These are phyloP conservation scores for Glycyrrhiza uralensis DNA, from an alignment of 306 rosid species.

Conservation along the genomic window DNA sequence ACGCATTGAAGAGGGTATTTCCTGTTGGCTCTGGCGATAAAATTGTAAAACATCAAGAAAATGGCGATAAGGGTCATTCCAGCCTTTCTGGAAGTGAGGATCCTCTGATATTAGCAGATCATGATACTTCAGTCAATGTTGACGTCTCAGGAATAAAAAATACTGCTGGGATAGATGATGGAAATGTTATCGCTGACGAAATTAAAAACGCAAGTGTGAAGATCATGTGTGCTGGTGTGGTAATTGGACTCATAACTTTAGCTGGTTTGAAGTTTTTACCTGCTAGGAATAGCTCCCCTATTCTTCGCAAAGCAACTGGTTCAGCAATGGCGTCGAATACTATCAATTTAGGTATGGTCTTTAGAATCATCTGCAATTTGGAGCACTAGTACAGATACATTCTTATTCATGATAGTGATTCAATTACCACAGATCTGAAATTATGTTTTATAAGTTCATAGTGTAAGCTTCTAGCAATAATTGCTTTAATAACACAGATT, in stretches of 20 bases:
- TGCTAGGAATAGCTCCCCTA: conserved; percentile 43
- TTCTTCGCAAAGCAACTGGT: conserved; percentile 37
- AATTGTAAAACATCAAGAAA: conserved; percentile 38
- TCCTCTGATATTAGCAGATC: conserved; percentile 37
- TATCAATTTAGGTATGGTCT: conserved; percentile 52
- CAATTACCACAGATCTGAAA: background rate
- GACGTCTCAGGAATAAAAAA: conserved; percentile 44
- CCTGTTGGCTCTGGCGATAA: conserved; percentile 55
- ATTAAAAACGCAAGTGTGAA: conserved; percentile 75
- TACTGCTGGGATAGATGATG: conserved; percentile 39
- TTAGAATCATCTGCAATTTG: background rate
- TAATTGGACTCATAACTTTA: conserved; percentile 71
- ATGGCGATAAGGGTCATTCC: conserved; percentile 41
- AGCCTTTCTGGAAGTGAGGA: conserved; percentile 44
- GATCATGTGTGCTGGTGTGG: conserved; percentile 87
- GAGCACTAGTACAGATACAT: background rate
- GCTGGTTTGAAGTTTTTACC: conserved; percentile 73
- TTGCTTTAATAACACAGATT: background rate
- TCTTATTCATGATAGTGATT: background rate
- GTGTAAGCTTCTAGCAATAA: conserved; percentile 1
- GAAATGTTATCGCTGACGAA: conserved; percentile 49
- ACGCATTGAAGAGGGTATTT: conserved; percentile 80
- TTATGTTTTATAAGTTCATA: conserved; percentile 17
- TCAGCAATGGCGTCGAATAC: conserved; percentile 49
- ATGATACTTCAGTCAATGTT: conserved; percentile 38